Evolutionary conservation across 2,329 filamentous ascomycete species (phyloP), one percentile per base, ranked within the genome.

Genomic region (Cladorrhinum sp.): DNA sequence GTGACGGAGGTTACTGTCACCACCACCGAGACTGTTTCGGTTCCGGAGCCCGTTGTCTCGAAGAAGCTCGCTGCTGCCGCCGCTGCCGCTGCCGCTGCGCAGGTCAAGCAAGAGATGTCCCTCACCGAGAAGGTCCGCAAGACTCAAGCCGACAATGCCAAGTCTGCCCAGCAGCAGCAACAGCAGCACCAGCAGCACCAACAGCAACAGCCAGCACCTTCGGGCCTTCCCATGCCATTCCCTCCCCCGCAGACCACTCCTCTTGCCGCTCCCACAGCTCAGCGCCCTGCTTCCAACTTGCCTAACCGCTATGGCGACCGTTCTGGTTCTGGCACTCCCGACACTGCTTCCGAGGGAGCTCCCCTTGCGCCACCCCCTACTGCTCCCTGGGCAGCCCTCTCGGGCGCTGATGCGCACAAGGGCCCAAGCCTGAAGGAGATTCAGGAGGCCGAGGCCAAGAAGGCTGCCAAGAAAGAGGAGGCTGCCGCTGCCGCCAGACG

Each of bases 351-450:
- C 49, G 71, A 73, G 57, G 73, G 69, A 23, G 71, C 71, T 3
- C 72, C 75, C 1, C 71, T 76, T 6, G 71, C 75, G 9, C 81
- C 84, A 1, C 85, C 92, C 3, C 91, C 94, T 0, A 79, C 97
- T 66, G 95, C 95, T 0, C 95, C 95, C 0, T 99, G 95, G 95
- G 95, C 95, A 4, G 95, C 95, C 73, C 92, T 98, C 66, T 83
- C 84, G 2, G 88, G 90, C 54, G 77, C 81, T 4, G 82, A 86
- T 62, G 77, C 83, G 23, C 86, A 91, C 46, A 96, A 91, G 74
- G 93, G 92, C 0, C 95, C 94, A 1, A 97, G 93, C 62, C 79
- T 99, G 64, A 96, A 92, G 77, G 93, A 99, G 72, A 99, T 99
- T 23, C 95, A 99, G 74, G 94, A 96, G 74, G 89, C 91, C 3